Evolutionary conservation across 164 flowering plant species (phyloP), one percentile per base, ranked within the genome.

Genomic region (Chloranthus sessilifolius): DNA sequence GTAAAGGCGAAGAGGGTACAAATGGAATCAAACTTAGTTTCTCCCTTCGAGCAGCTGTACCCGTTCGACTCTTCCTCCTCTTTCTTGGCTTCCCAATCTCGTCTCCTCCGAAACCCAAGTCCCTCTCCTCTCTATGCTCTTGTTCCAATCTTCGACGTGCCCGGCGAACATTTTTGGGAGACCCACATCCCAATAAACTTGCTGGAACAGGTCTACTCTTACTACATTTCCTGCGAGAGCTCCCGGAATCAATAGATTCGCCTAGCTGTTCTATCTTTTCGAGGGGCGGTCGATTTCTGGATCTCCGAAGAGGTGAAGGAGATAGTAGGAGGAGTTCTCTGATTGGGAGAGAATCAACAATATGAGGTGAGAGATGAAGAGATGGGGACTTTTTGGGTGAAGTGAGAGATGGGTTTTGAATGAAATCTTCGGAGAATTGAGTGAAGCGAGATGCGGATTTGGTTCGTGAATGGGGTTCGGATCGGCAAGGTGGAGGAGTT

Each of bases 321-420:
- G 94, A 81, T 10, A 78, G 80, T 15, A 78, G 65, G 1, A 82
- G 64, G n/a, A 88, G 68, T 23, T 85, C 91, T 17, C n/a, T 53
- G 71, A 24, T 74, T 70, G 14, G 85, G 72, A 4, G 37, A 17
- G 45, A 20, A 12, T 56, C 25, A 50, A 63, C n/a, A 62, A 44
- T 12, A 2, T 42, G 58, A 6, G 56, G 50, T 36, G 78, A 54
- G 15, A 41, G 45, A 24, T 59, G 24, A 2, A 59, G 49, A 5
- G 53, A 31, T 0, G 46, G 61, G 16, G 43, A 28, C 34, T 38
- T 57, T 49, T 49, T 59, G 10, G 75, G 74, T 3, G 75, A 60
- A 3, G 66, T 77, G 76, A 20, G 52, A 46, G 19, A 42, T 60
- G 21, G 53, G 26, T 59, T 54, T n/a, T 49, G 47, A 29, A 19